Evolutionary conservation across 306 rosid species (phyloP), one percentile per base, ranked within the genome.

Genomic region (Ochetophila trinervis): DNA sequence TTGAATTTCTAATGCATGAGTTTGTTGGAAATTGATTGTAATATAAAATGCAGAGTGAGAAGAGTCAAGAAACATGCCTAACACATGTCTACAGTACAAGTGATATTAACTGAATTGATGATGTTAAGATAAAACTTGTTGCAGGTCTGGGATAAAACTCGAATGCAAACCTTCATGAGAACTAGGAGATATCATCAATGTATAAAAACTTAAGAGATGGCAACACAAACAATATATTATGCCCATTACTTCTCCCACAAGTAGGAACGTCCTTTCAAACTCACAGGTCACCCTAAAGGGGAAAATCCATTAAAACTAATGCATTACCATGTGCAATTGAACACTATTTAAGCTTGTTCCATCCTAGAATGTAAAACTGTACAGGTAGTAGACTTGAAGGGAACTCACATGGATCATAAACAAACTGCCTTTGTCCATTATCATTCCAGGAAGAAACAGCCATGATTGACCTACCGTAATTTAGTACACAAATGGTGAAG

Each of bases 401-500:
- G 12, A 76, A 79, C 98, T 86, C 76, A 93, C 97, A 78, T 65
- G 95, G 82, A 80, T 87, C 88, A n/a, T 93, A 85, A 66, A 93
- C 98, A 76, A 84, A 93, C 79, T 93, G 98, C 76, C 81, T 93
- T 62, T 93, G 98, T 66, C 98, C 98, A 66, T 93, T 93, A 85
- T 93, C 98, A 79, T 93, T 93, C 98, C 97, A 93, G 18, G 97
- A 93, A 63, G 98, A 93, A 82, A 89, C 91, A 45, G 97, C 98
- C 97, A 93, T 77, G 74, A 93, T 82, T 67, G 98, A 82, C 82
- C 98, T 93, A 77, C 59, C 74, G 62, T 13, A 57, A 40, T 70
- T 70, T 44, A 62, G 84, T 10, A 79, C 22, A 13, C 60, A 60
- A 52, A 56, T 63, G 48, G 60, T 51, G 58, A 63, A 40, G 57